Evolutionary conservation across 129 eudicot species (phyloP).

Genomic region (Dittrichia graveolens): DNA sequence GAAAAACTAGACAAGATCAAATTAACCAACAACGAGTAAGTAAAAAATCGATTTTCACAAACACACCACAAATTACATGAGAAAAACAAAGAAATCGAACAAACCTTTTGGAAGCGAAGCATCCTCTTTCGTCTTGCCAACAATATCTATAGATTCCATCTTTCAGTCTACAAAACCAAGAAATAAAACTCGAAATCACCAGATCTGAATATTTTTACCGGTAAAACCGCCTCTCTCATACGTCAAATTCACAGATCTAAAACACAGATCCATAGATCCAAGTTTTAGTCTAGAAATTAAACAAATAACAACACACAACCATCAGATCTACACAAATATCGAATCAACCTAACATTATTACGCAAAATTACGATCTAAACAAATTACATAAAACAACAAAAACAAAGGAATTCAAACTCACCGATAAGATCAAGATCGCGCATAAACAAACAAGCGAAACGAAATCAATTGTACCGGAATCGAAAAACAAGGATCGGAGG

Average conservation of each 20-base stretch:
- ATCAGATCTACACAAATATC: conserved; percentile 7
- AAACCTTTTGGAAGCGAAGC: conserved; percentile 97
- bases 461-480: neutral
- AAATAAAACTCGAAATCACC: neutral
- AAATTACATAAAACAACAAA: neutral
- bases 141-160: conserved; percentile 94
- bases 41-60: neutral
- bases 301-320: neutral
- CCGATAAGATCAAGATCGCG: conserved; percentile 23
- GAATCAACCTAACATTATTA: neutral
- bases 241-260: conserved; percentile 16
- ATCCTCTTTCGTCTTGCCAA: conserved; percentile 86
- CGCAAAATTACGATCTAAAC: conserved; percentile 21
- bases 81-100: conserved; percentile 12
- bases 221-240: neutral
- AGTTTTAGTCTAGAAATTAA: neutral
- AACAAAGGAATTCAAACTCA: conserved; percentile 5
- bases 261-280: neutral
- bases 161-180: conserved; percentile 33
- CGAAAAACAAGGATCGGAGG: conserved; percentile 45
- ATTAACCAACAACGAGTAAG: neutral
- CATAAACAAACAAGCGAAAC: conserved; percentile 21
- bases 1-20: neutral
- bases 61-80: neutral
- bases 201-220: neutral